Evolutionary conservation across 345 rosid genomes (phyloP).

Genomic region (Lenwebbia sp.): DNA sequence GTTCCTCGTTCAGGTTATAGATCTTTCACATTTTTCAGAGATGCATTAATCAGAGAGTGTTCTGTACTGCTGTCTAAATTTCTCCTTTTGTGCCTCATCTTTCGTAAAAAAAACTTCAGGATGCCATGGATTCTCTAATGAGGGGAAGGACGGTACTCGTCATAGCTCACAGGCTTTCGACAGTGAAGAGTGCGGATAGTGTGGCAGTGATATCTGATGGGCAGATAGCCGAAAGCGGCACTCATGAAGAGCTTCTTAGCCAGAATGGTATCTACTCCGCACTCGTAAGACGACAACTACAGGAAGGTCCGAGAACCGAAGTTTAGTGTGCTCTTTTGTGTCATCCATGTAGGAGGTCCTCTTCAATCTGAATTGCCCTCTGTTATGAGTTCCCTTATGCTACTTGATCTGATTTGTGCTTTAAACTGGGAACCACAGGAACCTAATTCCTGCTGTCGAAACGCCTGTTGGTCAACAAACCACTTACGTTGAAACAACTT

Average conservation of each 20-base stretch:
- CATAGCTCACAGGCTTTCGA: slow-evolving; percentile 90
- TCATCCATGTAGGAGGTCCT: background rate
- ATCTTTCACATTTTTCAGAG: background rate
- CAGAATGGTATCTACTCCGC: slow-evolving; percentile 52
- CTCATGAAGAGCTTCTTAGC: slow-evolving; percentile 45
- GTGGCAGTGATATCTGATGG: slow-evolving; percentile 90
- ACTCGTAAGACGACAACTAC: slow-evolving; percentile 66
- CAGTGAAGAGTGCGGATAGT: slow-evolving; percentile 70
- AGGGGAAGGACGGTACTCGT: slow-evolving; percentile 88
- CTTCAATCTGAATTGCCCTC: background rate
- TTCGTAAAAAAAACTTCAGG: slow-evolving; percentile 19
- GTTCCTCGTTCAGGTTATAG: slow-evolving; percentile 76
- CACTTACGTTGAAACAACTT: background rate
- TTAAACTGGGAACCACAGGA: background rate
- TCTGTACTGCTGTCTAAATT: background rate
- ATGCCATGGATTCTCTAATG: slow-evolving; percentile 96
- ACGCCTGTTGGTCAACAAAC: background rate
- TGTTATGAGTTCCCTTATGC: background rate
- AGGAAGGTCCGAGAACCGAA: slow-evolving; percentile 4
- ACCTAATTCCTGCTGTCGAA: background rate
- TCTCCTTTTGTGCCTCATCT: background rate
- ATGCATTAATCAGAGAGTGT: background rate
- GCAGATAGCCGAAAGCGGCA: slow-evolving; percentile 54
- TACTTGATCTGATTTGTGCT: background rate
- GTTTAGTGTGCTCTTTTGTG: background rate